Percentiles rank a stretch among this genome's conserved stretches.
These are phyloP conservation scores for Syzygium malaccense DNA, from an alignment of 441 rosid species.

Conservation along the genomic window DNA sequence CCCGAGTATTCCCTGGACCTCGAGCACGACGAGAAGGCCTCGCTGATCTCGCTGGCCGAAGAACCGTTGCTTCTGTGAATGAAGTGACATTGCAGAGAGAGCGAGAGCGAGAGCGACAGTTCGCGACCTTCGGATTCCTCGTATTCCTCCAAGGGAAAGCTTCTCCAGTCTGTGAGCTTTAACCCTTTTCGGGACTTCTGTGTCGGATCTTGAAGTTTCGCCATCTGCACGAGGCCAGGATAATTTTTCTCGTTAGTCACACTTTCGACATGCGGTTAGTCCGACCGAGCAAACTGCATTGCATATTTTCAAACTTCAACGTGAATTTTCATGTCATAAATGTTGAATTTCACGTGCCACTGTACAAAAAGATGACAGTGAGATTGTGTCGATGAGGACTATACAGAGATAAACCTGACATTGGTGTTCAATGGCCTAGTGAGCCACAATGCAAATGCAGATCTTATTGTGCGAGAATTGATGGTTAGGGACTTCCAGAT, in stretches of 20 bases:
- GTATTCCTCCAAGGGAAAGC: slow-evolving; percentile 10
- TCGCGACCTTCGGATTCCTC: slow-evolving; percentile 25
- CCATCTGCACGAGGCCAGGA: background rate
- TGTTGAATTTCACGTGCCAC: background rate
- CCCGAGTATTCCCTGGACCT: slow-evolving; percentile 36
- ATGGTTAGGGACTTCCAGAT: background rate
- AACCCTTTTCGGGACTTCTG: background rate
- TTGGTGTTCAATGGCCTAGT: background rate
- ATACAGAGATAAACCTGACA: background rate
- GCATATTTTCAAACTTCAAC: background rate
- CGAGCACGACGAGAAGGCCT: slow-evolving; percentile 42
- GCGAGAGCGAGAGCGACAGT: slow-evolving; percentile 51
- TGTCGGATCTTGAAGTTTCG: background rate
- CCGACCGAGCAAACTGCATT: background rate
- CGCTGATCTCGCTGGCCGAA: slow-evolving; percentile 59
- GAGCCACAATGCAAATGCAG: background rate
- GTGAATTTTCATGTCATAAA: background rate
- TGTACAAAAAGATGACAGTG: background rate
- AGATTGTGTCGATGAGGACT: background rate
- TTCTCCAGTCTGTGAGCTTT: background rate
- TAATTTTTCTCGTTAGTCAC: background rate
- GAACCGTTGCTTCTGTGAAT: slow-evolving; percentile 45
- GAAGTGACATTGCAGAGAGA: slow-evolving; percentile 34
- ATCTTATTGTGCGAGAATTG: background rate
- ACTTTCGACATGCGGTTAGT: background rate